Percentiles rank a stretch among this genome's conserved stretches.
These are phyloP conservation scores for Hortiboletus rubellus DNA, from an alignment of 1,284 basidiomycete species.

Conservation along the genomic window DNA sequence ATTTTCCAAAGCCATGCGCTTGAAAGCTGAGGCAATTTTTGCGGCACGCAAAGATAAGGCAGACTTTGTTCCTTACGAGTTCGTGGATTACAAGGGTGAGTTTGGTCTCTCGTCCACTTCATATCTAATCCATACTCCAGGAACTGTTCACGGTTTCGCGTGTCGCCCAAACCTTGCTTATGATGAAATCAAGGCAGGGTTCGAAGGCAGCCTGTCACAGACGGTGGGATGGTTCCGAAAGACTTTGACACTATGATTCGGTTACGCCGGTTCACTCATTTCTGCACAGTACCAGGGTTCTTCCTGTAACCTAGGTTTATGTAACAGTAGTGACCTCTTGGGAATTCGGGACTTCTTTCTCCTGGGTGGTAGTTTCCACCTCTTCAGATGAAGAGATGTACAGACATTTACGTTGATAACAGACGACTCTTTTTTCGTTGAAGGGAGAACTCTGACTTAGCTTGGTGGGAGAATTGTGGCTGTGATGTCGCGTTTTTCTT, in stretches of 20 bases:
- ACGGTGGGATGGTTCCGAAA: slow-evolving; percentile 23
- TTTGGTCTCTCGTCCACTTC: not conserved
- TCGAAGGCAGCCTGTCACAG: slow-evolving; percentile 39
- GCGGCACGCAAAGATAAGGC: slow-evolving; percentile 27
- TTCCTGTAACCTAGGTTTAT: not conserved
- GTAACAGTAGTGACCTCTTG: not conserved
- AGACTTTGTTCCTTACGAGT: slow-evolving; percentile 36
- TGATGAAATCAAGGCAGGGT: slow-evolving; percentile 43
- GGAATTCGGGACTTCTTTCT: not conserved
- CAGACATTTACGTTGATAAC: no score
- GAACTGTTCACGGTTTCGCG: slow-evolving; percentile 50
- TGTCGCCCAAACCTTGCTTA: slow-evolving; percentile 44
- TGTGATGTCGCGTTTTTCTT: no score
- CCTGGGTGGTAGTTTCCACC: no score
- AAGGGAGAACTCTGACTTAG: no score
- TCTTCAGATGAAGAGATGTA: no score
- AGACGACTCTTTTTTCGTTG: no score
- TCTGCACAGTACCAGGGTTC: not conserved
- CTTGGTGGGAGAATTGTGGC: no score
- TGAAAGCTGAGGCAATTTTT: slow-evolving; percentile 38
- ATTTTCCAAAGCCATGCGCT: slow-evolving; percentile 34
- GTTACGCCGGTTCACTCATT: not conserved
- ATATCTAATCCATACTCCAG: slow-evolving; percentile 18
- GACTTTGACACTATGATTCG: slow-evolving; percentile 14
- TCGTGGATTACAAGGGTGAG: slow-evolving; percentile 41